Conservation (phyloP, 345 rosid species). For the Murraya paniculata region DNA sequence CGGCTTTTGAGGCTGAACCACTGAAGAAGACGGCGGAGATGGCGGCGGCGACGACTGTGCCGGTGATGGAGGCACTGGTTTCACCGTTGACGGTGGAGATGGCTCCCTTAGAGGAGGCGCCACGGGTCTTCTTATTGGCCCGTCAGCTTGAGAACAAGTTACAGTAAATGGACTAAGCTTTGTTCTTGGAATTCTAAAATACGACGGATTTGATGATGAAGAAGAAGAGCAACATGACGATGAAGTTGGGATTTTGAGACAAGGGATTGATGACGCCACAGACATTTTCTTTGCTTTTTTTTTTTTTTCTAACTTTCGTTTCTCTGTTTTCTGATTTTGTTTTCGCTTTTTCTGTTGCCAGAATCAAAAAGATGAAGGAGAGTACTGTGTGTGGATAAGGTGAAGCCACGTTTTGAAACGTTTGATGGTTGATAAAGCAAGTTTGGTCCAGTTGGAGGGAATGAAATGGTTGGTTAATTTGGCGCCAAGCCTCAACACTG, state of each 20-base stretch:
- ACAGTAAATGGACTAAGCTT: slow-evolving; percentile 44
- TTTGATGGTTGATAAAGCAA: background rate
- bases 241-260: slow-evolving; percentile 56
- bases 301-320: background rate
- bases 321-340: background rate
- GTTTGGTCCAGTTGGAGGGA: background rate
- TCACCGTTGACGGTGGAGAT: slow-evolving; percentile 41
- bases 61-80: slow-evolving; percentile 35
- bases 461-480: background rate
- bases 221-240: slow-evolving; percentile 35
- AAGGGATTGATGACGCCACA: slow-evolving; percentile 60
- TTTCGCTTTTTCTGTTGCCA: slow-evolving; percentile 1
- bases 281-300: slow-evolving; percentile 40
- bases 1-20: slow-evolving; percentile 26
- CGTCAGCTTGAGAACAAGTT: slow-evolving; percentile 76
- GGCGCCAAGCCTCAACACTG: background rate
- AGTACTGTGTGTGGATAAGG: slow-evolving; percentile 40
- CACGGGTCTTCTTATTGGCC: slow-evolving; percentile 85
- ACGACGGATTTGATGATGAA: slow-evolving; percentile 30
- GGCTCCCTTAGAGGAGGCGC: slow-evolving; percentile 61
- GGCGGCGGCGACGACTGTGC: slow-evolving; percentile 32
- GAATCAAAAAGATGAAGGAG: slow-evolving; percentile 9
- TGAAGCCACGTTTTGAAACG: slow-evolving; percentile 35
- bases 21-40: slow-evolving; percentile 11
- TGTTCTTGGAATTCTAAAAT: slow-evolving; percentile 45